These are phyloP conservation scores for Podospora australis DNA, from an alignment of 495 filamentous ascomycete species.

Conservation along the genomic window DNA sequence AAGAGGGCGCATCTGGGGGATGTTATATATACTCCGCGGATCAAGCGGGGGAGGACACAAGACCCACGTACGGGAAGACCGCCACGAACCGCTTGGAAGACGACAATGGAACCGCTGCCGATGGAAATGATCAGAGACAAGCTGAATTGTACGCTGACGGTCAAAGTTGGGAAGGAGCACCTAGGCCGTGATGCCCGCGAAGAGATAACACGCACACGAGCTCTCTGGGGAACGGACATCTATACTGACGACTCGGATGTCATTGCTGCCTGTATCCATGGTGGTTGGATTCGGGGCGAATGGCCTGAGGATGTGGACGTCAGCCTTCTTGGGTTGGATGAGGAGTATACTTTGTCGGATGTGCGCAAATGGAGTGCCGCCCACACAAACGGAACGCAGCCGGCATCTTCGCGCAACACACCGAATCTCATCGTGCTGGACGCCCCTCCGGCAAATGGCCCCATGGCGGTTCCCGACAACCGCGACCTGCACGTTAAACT, in stretches of 20 bases:
- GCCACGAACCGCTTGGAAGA: constrained; percentile 60
- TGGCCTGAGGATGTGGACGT: constrained; percentile 69
- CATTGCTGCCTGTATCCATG: constrained; percentile 87
- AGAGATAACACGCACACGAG: constrained; percentile 70
- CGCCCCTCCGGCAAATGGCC: constrained; percentile 41
- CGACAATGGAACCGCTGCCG: constrained; percentile 68
- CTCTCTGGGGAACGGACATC: constrained; percentile 86
- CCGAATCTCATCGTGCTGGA: constrained; percentile 29
- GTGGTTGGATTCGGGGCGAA: constrained; percentile 83
- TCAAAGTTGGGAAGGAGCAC: constrained; percentile 77
- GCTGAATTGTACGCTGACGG: constrained; percentile 83
- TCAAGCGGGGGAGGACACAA: constrained; percentile 51
- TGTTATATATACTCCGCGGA: constrained; percentile 39
- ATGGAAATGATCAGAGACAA: constrained; percentile 62
- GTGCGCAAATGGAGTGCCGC: constrained; percentile 14
- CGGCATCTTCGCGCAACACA: constrained; percentile 8
- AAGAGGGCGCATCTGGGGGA: constrained; percentile 76
- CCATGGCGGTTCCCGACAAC: constrained; percentile 48
- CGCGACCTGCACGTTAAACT: constrained; percentile 80
- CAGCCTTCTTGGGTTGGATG: constrained; percentile 59
- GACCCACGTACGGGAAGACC: constrained; percentile 41
- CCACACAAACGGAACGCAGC: constrained; percentile 9
- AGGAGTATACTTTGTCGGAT: constrained; percentile 21
- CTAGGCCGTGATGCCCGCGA: constrained; percentile 61
- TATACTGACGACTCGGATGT: constrained; percentile 96